phyloP scores from a whole-genome alignment of 176 grass and related monocot genomes.

The Areca catechu region DNA sequence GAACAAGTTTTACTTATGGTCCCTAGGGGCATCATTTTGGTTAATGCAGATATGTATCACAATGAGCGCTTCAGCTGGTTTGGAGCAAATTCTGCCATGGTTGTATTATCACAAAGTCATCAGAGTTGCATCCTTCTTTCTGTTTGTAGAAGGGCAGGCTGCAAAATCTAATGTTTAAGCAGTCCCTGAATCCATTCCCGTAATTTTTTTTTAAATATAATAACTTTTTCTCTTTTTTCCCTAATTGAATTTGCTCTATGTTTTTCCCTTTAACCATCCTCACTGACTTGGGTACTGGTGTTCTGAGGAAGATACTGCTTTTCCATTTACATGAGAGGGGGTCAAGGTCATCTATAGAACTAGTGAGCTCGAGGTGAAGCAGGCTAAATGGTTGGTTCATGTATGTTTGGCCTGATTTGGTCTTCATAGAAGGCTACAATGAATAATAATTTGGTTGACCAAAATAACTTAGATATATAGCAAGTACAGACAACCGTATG shows the following conservation, averaged over 20 bases:
- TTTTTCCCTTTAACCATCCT: background rate
- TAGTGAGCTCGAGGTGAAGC: conserved; percentile 76
- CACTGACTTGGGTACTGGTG: background rate
- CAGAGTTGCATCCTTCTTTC: conserved; percentile 79
- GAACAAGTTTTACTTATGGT: no score
- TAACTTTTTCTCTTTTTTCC: background rate
- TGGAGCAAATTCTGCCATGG: conserved; percentile 99
- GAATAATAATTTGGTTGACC: no score
- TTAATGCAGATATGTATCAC: conserved; percentile 80
- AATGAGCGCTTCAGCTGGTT: conserved; percentile 64
- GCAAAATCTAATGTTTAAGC: conserved; percentile 72
- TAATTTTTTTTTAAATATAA: conserved; percentile 24
- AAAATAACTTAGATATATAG: no score
- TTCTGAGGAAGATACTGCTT: background rate
- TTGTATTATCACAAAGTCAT: conserved; percentile 97
- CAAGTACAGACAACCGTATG: no score
- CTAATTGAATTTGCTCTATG: background rate
- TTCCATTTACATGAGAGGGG: conserved; percentile 37
- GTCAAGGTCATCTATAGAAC: conserved; percentile 96
- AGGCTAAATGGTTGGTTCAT: conserved; percentile 57
- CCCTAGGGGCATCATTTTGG: background rate
- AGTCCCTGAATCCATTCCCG: conserved; percentile 90
- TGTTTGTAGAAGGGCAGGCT: conserved; percentile 96
- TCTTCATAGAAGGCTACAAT: no score
- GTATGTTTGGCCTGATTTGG: background rate